These are phyloP conservation scores for Tetracladium maxilliforme DNA, from an alignment of 2,329 filamentous ascomycete genomes.

Conservation along the genomic window DNA sequence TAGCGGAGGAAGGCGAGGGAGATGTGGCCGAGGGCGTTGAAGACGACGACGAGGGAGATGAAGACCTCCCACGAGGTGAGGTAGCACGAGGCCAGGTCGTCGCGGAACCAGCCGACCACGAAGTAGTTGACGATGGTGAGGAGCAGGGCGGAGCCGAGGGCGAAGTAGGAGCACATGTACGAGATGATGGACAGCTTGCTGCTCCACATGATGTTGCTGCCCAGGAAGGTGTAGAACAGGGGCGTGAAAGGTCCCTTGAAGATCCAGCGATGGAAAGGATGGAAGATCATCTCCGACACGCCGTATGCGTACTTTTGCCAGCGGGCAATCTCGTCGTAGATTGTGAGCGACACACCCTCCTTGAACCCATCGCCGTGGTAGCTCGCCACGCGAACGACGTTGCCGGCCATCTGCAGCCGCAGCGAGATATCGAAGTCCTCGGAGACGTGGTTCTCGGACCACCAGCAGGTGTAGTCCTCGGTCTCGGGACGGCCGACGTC, in stretches of 20 bases:
- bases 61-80: constrained; percentile 51
- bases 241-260: constrained; percentile 34
- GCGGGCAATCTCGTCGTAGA: constrained; percentile 56
- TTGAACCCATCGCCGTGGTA: constrained; percentile 59
- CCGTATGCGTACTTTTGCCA: constrained; percentile 64
- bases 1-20: constrained; percentile 48
- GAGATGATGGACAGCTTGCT: constrained; percentile 39
- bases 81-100: constrained; percentile 51
- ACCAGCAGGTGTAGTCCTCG: too few species aligned
- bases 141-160: constrained; percentile 52
- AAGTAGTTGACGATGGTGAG: constrained; percentile 58
- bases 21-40: constrained; percentile 43
- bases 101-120: constrained; percentile 56
- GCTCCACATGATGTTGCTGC: constrained; percentile 39
- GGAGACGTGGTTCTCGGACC: too few species aligned
- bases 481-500: too few species aligned
- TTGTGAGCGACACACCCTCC: constrained; percentile 58
- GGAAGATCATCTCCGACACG: too few species aligned
- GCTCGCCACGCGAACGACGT: constrained; percentile 51
- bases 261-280: constrained; percentile 1
- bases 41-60: constrained; percentile 48
- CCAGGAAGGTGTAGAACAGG: constrained; percentile 35
- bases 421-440: constrained; percentile 69
- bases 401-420: constrained; percentile 53
- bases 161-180: constrained; percentile 62